Evolutionary conservation across 1,139 yeast species (phyloP), one percentile per base, ranked within the genome.

Genomic region (Taphrina communis): DNA sequence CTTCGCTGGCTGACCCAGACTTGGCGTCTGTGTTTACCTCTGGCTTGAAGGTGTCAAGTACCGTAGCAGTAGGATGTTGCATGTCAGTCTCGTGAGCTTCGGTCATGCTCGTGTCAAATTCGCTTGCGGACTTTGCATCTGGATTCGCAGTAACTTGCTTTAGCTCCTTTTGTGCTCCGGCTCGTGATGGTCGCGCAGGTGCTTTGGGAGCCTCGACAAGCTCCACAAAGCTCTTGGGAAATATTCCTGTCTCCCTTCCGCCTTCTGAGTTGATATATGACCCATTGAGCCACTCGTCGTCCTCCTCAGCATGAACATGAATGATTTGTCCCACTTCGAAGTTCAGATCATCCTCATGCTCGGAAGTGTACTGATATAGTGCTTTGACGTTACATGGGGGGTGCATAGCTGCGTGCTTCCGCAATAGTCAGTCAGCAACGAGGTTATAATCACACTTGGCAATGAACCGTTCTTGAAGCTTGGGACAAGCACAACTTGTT

Each of bases 211-310:
- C 69, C n/a, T 70, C 71, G 11, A 71, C 68, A n/a, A 71, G 55
- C 48, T 86, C 86, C 5, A 94, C 98, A 80, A 90, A 94, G 76
- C 86, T 88, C 77, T 85, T 86, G 7, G 99, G 99, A 74, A 94
- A 94, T 81, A 93, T 88, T 8, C 99, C 99, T 48, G 83, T 77
- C 69, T 80, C 78, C 11, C 74, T 68, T 12, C 72, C 73, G 11
- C 85, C 84, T 2, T 75, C 72, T 4, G 72, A 70, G 61, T 84
- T 86, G 21, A 79, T 80, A 73, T 83, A 88, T 14, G 82, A 80
- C 1, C 99, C 99, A 55, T 84, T 81, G 75, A 85, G 89, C 99
- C 99, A 94, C 73, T 93, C 97, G 8, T 86, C 96, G 76, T 92
- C 97, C 75, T 91, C 97, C 70, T 89, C 82, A 39, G 84, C 85